phyloP scores from a whole-genome alignment of 306 rosid genomes.

The Vigna unguiculata region DNA sequence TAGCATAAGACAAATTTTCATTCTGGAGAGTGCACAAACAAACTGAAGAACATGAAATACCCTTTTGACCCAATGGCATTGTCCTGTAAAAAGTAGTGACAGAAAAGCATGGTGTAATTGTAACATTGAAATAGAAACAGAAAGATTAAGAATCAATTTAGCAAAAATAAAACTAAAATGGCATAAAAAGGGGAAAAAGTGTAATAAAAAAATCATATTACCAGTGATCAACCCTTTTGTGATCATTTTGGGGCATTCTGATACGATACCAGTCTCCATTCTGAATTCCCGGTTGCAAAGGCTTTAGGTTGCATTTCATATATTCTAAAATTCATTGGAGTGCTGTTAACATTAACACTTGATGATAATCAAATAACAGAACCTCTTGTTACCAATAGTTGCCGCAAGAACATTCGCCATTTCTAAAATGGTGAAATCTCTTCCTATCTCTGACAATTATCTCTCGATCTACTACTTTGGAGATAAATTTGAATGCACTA shows the following conservation, averaged over 20 bases:
- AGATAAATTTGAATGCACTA: constrained; percentile 62
- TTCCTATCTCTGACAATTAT: constrained; percentile 61
- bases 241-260: constrained; percentile 22
- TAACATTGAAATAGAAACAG: background rate
- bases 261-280: constrained; percentile 24
- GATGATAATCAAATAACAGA: constrained; percentile 37
- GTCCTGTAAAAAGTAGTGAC: constrained; percentile 14
- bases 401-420: constrained; percentile 63
- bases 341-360: background rate
- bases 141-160: constrained; percentile 22
- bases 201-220: constrained; percentile 15
- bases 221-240: constrained; percentile 34
- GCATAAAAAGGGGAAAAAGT: background rate
- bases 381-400: constrained; percentile 58
- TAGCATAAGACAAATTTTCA: constrained; percentile 19
- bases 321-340: constrained; percentile 4
- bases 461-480: constrained; percentile 55
- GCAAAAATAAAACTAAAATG: constrained; percentile 28
- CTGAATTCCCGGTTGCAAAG: constrained; percentile 32
- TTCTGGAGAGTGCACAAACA: constrained; percentile 18
- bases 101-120: constrained; percentile 15
- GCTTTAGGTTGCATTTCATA: constrained; percentile 37
- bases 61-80: constrained; percentile 17
- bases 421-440: constrained; percentile 59
- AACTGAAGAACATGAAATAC: constrained; percentile 17